These are phyloP conservation scores for Triangularia verruculosa DNA, from an alignment of 2,329 filamentous ascomycete genomes.

Conservation along the genomic window DNA sequence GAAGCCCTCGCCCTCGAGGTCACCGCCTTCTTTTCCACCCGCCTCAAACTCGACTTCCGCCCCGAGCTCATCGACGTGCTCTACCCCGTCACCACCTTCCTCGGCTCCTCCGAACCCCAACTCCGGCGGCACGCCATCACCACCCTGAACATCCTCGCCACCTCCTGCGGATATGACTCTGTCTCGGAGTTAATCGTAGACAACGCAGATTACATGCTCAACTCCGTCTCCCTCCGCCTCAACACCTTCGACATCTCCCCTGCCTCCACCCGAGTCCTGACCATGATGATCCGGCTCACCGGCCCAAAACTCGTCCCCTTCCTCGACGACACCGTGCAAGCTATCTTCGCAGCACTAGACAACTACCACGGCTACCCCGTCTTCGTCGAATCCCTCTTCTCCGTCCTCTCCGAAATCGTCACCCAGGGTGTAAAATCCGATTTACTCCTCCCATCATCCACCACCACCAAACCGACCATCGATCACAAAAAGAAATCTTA, in stretches of 20 bases:
- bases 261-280: conserved; percentile 82
- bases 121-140: conserved; percentile 80
- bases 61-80: conserved; percentile 86
- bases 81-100: conserved; percentile 85
- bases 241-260: conserved; percentile 92
- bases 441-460: conserved; percentile 45
- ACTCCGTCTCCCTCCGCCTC: conserved; percentile 82
- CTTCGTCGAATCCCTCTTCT: conserved; percentile 82
- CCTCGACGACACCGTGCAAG: conserved; percentile 84
- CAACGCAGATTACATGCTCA: conserved; percentile 96
- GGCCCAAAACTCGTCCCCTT: conserved; percentile 81
- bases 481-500: conserved; percentile 43
- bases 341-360: conserved; percentile 89
- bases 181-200: conserved; percentile 79
- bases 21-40: conserved; percentile 70
- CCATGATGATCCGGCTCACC: conserved; percentile 90
- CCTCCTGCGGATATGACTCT: conserved; percentile 68
- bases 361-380: conserved; percentile 89
- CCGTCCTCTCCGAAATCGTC: conserved; percentile 77
- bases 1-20: conserved; percentile 79
- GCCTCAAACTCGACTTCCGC: conserved; percentile 66
- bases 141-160: conserved; percentile 76
- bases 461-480: conserved; percentile 31
- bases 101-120: conserved; percentile 66
- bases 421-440: conserved; percentile 70